Evolutionary conservation across 345 rosid species (phyloP).

Genomic region (Nasturtium officinale): DNA sequence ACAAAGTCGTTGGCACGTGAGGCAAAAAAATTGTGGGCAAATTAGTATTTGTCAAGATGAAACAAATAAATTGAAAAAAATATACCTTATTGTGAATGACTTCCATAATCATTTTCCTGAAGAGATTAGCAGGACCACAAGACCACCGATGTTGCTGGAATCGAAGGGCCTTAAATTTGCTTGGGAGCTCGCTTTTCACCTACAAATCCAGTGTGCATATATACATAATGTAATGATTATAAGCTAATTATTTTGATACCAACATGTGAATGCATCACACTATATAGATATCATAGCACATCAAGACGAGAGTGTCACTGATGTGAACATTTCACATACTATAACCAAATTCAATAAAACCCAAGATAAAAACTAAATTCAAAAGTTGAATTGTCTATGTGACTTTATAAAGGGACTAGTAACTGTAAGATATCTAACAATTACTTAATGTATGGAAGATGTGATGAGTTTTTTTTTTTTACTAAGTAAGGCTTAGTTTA

Average conservation of each 20-base stretch:
- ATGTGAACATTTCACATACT: background rate
- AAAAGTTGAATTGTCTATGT: background rate
- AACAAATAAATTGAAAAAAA: background rate
- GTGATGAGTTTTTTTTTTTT: background rate
- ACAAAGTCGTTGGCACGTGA: background rate
- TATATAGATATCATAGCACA: background rate
- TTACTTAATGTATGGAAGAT: background rate
- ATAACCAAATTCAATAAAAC: too few species aligned
- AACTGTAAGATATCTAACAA: background rate
- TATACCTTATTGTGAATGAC: slow-evolving; percentile 54
- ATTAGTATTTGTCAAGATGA: slow-evolving; percentile 9
- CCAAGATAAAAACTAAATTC: too few species aligned
- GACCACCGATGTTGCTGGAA: slow-evolving; percentile 72
- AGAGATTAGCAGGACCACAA: slow-evolving; percentile 68
- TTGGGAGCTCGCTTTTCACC: slow-evolving; percentile 68
- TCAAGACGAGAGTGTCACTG: background rate
- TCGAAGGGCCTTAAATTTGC: slow-evolving; percentile 53
- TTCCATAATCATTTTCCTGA: slow-evolving; percentile 56
- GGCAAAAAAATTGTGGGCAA: background rate
- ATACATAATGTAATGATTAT: slow-evolving; percentile 1
- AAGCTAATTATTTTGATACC: background rate
- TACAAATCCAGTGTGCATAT: slow-evolving; percentile 24
- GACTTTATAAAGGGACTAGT: background rate
- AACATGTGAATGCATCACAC: background rate
- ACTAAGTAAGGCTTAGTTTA: background rate